Evolutionary conservation across 805 yeast genomes (phyloP).

Genomic region (Blastobotrys parvus): DNA sequence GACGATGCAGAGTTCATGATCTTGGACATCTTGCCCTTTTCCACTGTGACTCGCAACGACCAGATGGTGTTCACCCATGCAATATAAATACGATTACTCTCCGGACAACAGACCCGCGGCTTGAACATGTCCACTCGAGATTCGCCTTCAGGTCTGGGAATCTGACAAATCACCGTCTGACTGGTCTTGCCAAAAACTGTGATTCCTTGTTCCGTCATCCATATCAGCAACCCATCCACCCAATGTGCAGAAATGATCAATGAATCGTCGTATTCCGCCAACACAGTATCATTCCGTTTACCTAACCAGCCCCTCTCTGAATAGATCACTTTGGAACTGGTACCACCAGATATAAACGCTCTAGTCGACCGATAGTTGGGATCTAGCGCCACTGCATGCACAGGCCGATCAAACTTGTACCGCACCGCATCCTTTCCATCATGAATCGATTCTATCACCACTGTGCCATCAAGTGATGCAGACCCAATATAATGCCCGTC

Average conservation of each 20-base stretch:
- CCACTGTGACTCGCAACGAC: conserved; percentile 45
- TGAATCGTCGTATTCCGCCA: conserved; percentile 42
- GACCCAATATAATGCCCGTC: conserved; percentile 75
- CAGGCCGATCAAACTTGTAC: conserved; percentile 77
- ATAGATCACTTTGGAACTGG: conserved; percentile 69
- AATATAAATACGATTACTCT: conserved; percentile 54
- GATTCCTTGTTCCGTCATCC: conserved; percentile 83
- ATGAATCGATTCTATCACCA: conserved; percentile 63
- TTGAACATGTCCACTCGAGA: conserved; percentile 71
- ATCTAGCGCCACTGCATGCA: conserved; percentile 79
- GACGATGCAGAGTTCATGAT: conserved; percentile 14
- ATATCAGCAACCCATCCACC: conserved; percentile 57
- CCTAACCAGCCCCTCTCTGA: conserved; percentile 86
- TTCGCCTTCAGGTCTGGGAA: conserved; percentile 48
- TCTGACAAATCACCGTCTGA: conserved; percentile 39
- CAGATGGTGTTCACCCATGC: conserved; percentile 83
- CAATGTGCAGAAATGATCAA: conserved; percentile 58
- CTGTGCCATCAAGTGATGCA: conserved; percentile 91
- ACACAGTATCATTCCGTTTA: conserved; percentile 55
- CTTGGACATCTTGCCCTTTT: conserved; percentile 11
- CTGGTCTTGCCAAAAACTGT: conserved; percentile 53
- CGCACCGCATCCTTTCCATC: conserved; percentile 61
- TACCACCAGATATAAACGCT: conserved; percentile 81
- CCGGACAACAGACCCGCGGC: conserved; percentile 67
- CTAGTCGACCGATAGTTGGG: conserved; percentile 53